A percentile compares a stretch with the other conserved stretches of the same genome.
These are phyloP conservation scores for Bullera alba DNA, from an alignment of 768 basidiomycete species.

Conservation along the genomic window DNA sequence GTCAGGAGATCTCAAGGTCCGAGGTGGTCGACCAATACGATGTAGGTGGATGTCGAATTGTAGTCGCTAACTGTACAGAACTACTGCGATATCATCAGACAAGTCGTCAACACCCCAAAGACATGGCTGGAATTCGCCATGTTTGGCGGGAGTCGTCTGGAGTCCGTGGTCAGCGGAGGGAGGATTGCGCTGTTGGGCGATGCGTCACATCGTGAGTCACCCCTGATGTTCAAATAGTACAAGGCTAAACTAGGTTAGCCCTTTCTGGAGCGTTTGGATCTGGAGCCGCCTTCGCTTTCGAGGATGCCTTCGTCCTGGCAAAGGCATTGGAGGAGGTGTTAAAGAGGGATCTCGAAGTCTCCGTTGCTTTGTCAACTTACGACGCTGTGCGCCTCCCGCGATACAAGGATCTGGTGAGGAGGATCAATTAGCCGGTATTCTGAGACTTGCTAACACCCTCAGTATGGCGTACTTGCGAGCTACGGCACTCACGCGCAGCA, in stretches of 20 bases:
- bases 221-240: neutral
- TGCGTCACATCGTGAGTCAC: conserved; percentile 26
- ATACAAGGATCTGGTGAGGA: conserved; percentile 22
- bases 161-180: conserved; percentile 12
- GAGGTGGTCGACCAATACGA: conserved; percentile 14
- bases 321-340: conserved; percentile 7
- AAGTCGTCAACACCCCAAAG: conserved; percentile 15
- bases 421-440: too few species aligned
- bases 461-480: too few species aligned
- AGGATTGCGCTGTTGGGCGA: conserved; percentile 23
- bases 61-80: neutral
- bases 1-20: conserved; percentile 6
- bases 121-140: conserved; percentile 28
- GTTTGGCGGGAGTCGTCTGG: conserved; percentile 25
- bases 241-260: conserved; percentile 6
- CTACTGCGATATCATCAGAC: conserved; percentile 16
- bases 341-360: neutral
- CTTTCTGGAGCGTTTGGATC: conserved; percentile 29
- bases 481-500: too few species aligned
- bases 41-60: conserved; percentile 7
- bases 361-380: conserved; percentile 11
- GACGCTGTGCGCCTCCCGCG: conserved; percentile 20
- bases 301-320: conserved; percentile 25
- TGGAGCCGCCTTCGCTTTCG: conserved; percentile 31
- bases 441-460: too few species aligned